Evolutionary conservation across 2,329 filamentous ascomycete species (phyloP).

Genomic region (Diaporthe nobilis): DNA sequence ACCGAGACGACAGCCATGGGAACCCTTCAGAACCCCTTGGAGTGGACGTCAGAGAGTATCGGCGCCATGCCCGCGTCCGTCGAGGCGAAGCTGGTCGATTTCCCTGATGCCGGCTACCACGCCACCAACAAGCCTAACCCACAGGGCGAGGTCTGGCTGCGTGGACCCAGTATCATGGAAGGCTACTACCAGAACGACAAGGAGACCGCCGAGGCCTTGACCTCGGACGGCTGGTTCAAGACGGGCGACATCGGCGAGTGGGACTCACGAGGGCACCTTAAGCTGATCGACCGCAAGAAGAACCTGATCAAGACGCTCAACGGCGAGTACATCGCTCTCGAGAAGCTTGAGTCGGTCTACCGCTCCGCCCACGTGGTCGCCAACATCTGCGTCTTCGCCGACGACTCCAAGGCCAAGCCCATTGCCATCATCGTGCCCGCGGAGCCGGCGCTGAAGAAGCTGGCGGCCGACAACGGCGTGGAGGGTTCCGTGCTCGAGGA

Average conservation of each 20-base stretch:
- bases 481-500: slow-evolving; percentile 73
- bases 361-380: slow-evolving; percentile 64
- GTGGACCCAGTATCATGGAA: slow-evolving; percentile 77
- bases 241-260: slow-evolving; percentile 89
- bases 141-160: slow-evolving; percentile 91
- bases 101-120: slow-evolving; percentile 84
- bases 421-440: slow-evolving; percentile 70
- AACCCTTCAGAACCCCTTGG: slow-evolving; percentile 79
- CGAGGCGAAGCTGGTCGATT: slow-evolving; percentile 90
- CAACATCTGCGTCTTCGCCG: slow-evolving; percentile 71
- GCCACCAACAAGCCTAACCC: slow-evolving; percentile 81
- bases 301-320: slow-evolving; percentile 88
- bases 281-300: slow-evolving; percentile 89
- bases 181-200: slow-evolving; percentile 84
- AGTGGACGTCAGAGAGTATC: slow-evolving; percentile 82
- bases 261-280: slow-evolving; percentile 78
- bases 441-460: slow-evolving; percentile 68
- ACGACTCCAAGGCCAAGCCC: slow-evolving; percentile 64
- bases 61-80: slow-evolving; percentile 81
- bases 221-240: slow-evolving; percentile 87
- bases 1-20: slow-evolving; percentile 89
- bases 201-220: slow-evolving; percentile 80
- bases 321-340: slow-evolving; percentile 86
- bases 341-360: slow-evolving; percentile 75
- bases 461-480: slow-evolving; percentile 60